These are phyloP conservation scores for Viola odorata DNA, from an alignment of 345 rosid genomes.

Conservation along the genomic window DNA sequence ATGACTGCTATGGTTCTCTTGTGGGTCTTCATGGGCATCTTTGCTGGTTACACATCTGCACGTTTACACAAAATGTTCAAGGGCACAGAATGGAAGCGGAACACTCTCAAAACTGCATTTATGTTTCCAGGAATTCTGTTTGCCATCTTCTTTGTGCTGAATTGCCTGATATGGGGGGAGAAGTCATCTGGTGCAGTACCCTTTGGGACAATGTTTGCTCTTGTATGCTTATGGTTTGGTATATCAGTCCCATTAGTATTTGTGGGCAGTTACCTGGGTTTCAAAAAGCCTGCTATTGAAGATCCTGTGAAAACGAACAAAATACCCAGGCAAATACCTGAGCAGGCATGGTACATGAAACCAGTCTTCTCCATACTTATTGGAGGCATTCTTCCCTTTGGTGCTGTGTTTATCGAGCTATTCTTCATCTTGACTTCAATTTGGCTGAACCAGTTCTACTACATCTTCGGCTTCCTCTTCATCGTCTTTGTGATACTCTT, in stretches of 20 bases:
- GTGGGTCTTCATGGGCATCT: constrained; percentile 97
- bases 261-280: constrained; percentile 90
- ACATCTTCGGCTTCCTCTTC: constrained; percentile 98
- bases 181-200: constrained; percentile 96
- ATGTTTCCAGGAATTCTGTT: constrained; percentile 92
- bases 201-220: constrained; percentile 95
- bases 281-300: constrained; percentile 86
- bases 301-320: constrained; percentile 92
- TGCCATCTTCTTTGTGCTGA: constrained; percentile 74
- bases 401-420: constrained; percentile 94
- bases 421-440: constrained; percentile 95
- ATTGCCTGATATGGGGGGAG: constrained; percentile 92
- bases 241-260: constrained; percentile 95
- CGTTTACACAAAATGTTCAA: constrained; percentile 90
- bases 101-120: constrained; percentile 81
- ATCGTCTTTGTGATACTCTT: constrained; percentile 78
- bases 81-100: constrained; percentile 94
- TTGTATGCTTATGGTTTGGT: constrained; percentile 93
- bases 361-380: constrained; percentile 85
- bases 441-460: constrained; percentile 98
- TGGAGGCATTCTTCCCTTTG: constrained; percentile 96
- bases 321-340: constrained; percentile 90
- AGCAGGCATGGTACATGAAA: constrained; percentile 96
- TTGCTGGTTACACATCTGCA: constrained; percentile 90
- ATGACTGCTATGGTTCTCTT: constrained; percentile 98